Percentiles rank a stretch among this genome's conserved stretches.
Conservation (phyloP, 352 stramenopile species). For the Pythium monospermum region DNA sequence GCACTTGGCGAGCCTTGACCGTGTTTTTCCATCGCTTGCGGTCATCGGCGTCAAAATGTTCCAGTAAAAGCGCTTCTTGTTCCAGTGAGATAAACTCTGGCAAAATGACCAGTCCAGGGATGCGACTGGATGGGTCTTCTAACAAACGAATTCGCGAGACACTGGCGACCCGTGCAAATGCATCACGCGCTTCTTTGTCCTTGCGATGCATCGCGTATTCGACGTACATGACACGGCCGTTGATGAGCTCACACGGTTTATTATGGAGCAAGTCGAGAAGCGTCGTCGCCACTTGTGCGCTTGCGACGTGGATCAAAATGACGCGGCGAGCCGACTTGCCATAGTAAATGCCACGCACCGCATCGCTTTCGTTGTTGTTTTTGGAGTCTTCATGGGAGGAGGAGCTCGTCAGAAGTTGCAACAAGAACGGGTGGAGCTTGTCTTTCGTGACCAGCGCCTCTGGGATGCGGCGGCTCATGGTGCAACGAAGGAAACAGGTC, state of each 20-base stretch:
- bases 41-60: conserved; percentile 54
- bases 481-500: conserved; percentile 58
- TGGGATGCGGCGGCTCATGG: conserved; percentile 67
- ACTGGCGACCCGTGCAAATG: conserved; percentile 48
- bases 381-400: too few relatives aligned
- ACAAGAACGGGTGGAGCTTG: conserved; percentile 47
- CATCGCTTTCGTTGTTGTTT: conserved; percentile 1
- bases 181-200: conserved; percentile 59
- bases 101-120: conserved; percentile 61
- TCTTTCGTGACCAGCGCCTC: conserved; percentile 40
- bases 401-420: conserved; percentile 20
- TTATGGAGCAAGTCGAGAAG: conserved; percentile 50
- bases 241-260: conserved; percentile 49
- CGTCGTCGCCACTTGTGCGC: conserved; percentile 11
- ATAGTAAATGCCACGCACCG: conserved; percentile 51
- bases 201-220: conserved; percentile 66
- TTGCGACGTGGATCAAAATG: conserved; percentile 45
- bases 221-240: conserved; percentile 60
- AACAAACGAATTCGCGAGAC: conserved; percentile 41
- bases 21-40: conserved; percentile 57
- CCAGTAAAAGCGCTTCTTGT: conserved; percentile 48
- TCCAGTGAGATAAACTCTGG: conserved; percentile 60
- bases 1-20: conserved; percentile 77
- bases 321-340: conserved; percentile 45
- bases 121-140: conserved; percentile 32